These are phyloP conservation scores for Adansonia gregorii DNA, from an alignment of 441 rosid genomes.

Conservation along the genomic window DNA sequence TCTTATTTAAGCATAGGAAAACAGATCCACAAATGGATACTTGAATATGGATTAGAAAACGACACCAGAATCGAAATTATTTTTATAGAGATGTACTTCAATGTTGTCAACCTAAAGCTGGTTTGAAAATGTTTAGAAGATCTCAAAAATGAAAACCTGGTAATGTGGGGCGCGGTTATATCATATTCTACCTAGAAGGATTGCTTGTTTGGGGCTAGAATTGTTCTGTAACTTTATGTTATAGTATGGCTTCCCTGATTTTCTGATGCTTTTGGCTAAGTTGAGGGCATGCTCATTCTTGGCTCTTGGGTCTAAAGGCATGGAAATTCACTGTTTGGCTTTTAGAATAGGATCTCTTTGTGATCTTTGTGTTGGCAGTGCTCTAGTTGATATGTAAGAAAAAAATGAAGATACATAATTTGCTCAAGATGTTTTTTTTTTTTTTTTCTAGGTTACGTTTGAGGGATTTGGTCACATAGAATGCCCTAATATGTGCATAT, in stretches of 20 bases:
- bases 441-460: slow-evolving; percentile 27
- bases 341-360: slow-evolving; percentile 36
- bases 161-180: slow-evolving; percentile 49
- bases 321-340: slow-evolving; percentile 45
- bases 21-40: slow-evolving; percentile 42
- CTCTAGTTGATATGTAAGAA: slow-evolving; percentile 49
- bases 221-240: slow-evolving; percentile 37
- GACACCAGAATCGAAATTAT: slow-evolving; percentile 44
- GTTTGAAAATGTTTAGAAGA: slow-evolving; percentile 39
- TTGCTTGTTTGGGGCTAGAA: slow-evolving; percentile 37
- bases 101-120: slow-evolving; percentile 44
- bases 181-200: slow-evolving; percentile 38
- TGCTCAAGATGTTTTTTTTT: slow-evolving; percentile 33
- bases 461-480: slow-evolving; percentile 49
- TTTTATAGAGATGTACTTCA: slow-evolving; percentile 48
- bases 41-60: slow-evolving; percentile 36
- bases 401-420: slow-evolving; percentile 42
- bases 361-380: slow-evolving; percentile 43
- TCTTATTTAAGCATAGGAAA: slow-evolving; percentile 33
- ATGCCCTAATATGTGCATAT: slow-evolving; percentile 50
- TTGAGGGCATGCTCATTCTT: slow-evolving; percentile 46
- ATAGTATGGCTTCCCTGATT: slow-evolving; percentile 41
- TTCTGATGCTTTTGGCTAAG: slow-evolving; percentile 40
- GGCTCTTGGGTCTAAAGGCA: slow-evolving; percentile 36
- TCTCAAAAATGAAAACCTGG: slow-evolving; percentile 33